Evolutionary conservation across 148 eudicot genomes (phyloP).

Genomic region (Rhododendron ferrugineum): DNA sequence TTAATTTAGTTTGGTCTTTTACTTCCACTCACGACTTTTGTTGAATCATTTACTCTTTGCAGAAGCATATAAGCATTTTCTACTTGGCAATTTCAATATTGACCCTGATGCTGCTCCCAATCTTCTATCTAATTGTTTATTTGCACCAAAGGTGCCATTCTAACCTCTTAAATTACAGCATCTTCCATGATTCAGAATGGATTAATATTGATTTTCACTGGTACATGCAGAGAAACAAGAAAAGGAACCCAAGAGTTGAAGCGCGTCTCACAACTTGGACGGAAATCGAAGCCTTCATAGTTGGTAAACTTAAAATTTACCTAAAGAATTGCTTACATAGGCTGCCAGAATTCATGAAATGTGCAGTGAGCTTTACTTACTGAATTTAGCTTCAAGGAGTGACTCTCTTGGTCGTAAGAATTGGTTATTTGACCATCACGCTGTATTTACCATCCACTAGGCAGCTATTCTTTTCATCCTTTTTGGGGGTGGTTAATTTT

Average conservation of each 20-base stretch:
- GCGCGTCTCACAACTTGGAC: slow-evolving; percentile 53
- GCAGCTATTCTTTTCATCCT: not conserved
- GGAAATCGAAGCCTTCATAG: slow-evolving; percentile 72
- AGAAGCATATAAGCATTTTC: slow-evolving; percentile 71
- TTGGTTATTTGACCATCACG: not conserved
- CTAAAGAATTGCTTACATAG: not conserved
- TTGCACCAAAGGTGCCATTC: slow-evolving; percentile 66
- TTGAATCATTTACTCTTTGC: slow-evolving; percentile 22
- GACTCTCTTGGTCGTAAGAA: not conserved
- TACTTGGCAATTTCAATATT: slow-evolving; percentile 72
- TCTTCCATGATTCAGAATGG: not conserved
- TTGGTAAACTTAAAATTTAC: slow-evolving; percentile 17
- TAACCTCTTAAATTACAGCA: slow-evolving; percentile 3
- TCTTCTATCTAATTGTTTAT: slow-evolving; percentile 78
- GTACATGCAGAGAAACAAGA: slow-evolving; percentile 60
- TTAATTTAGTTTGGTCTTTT: not conserved
- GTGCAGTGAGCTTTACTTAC: not conserved
- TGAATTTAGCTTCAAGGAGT: not conserved
- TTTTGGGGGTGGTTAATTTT: not conserved
- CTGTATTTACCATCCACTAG: not conserved
- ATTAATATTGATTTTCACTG: slow-evolving; percentile 3
- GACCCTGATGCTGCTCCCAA: slow-evolving; percentile 84
- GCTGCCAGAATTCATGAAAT: not conserved
- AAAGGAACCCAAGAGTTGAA: slow-evolving; percentile 65
- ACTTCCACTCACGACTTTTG: not conserved